Percentiles rank a stretch among this genome's conserved stretches.
phyloP scores from a whole-genome alignment of 129 eudicot genomes.

The Tagetes patula region DNA sequence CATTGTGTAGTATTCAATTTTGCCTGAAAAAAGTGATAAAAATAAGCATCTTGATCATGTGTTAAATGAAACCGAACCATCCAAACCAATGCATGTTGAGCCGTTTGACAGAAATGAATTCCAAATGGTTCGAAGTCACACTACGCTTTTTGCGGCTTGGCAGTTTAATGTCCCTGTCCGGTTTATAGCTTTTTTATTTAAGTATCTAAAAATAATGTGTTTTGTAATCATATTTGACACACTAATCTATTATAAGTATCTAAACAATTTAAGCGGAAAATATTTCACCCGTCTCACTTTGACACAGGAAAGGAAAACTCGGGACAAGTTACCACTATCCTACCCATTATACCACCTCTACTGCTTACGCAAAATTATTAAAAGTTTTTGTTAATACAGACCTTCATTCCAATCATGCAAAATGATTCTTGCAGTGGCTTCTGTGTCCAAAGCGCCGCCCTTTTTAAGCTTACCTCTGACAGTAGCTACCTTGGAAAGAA shows the following conservation, averaged over 20 bases:
- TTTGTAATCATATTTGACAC: background rate
- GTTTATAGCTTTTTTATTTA: no score
- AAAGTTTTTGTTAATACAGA: conserved; percentile 19
- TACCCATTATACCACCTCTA: background rate
- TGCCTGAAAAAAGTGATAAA: conserved; percentile 45
- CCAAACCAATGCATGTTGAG: no score
- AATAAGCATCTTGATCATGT: background rate
- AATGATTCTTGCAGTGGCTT: conserved; percentile 86
- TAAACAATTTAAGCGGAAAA: background rate
- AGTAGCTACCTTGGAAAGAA: conserved; percentile 83
- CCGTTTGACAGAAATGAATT: no score
- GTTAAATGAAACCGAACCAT: no score
- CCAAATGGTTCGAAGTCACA: background rate
- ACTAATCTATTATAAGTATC: background rate
- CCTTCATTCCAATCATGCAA: conserved; percentile 98
- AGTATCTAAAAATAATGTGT: no score
- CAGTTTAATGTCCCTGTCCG: no score
- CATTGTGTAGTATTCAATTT: conserved; percentile 87
- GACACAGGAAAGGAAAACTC: background rate
- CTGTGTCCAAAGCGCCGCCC: conserved; percentile 78
- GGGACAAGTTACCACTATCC: background rate
- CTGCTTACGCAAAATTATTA: background rate
- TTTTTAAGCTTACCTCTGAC: conserved; percentile 88
- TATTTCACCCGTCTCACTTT: background rate
- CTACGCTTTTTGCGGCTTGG: background rate